These are phyloP conservation scores for Prunus mume DNA, from an alignment of 306 rosid genomes.

Conservation along the genomic window DNA sequence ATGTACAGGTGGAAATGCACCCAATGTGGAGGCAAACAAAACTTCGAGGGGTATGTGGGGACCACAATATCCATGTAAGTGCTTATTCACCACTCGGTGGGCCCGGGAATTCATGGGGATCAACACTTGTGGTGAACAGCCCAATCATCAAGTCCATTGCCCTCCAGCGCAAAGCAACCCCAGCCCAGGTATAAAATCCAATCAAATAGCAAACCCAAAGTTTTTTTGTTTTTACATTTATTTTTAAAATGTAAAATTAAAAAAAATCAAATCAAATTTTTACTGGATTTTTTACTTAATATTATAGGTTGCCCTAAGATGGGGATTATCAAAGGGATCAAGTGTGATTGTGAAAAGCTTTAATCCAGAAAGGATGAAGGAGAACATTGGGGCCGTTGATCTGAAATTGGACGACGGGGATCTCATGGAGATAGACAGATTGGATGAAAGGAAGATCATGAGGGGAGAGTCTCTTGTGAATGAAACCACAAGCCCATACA, in stretches of 20 bases:
- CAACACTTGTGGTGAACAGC: conserved; percentile 61
- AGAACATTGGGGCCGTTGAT: conserved; percentile 55
- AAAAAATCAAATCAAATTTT: background rate
- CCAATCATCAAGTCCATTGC: conserved; percentile 67
- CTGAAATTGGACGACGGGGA: conserved; percentile 62
- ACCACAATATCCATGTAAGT: conserved; percentile 68
- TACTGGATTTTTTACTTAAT: background rate
- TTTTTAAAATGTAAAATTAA: no score
- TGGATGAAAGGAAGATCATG: conserved; percentile 78
- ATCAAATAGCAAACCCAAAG: background rate
- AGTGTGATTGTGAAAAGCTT: conserved; percentile 92
- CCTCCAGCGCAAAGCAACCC: conserved; percentile 51
- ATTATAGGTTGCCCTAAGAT: conserved; percentile 65
- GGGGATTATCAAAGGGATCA: conserved; percentile 79
- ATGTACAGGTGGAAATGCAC: conserved; percentile 79
- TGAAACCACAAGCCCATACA: conserved; percentile 80
- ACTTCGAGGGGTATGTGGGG: conserved; percentile 56
- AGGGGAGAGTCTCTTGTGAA: conserved; percentile 84
- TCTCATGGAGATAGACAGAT: conserved; percentile 47
- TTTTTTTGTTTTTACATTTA: background rate
- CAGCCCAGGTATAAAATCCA: conserved; percentile 61
- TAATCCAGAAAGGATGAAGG: conserved; percentile 59
- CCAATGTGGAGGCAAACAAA: conserved; percentile 84
- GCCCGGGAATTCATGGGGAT: conserved; percentile 93
- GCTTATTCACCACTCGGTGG: conserved; percentile 93